A percentile compares a stretch with the other conserved stretches of the same genome.
phyloP scores from a whole-genome alignment of 1,139 yeast species.

The Nakaseomyces uthaithaninus region DNA sequence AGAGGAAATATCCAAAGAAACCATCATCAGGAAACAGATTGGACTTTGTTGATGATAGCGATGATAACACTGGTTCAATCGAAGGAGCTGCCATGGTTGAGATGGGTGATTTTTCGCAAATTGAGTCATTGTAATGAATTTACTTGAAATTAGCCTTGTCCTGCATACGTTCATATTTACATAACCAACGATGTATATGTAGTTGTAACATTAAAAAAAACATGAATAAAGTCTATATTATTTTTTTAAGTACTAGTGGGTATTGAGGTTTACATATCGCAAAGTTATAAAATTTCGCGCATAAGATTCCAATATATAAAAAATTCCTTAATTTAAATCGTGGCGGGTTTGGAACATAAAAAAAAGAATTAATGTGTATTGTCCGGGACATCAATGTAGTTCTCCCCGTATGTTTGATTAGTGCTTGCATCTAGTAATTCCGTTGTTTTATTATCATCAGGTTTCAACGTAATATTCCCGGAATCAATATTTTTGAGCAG shows the following conservation, averaged over 20 bases:
- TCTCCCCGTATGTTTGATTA: background rate
- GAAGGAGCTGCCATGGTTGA: constrained; percentile 10
- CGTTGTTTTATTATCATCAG: background rate
- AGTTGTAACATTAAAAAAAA: background rate
- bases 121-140: background rate
- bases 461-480: constrained; percentile 2
- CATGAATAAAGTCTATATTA: constrained; percentile 9
- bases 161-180: background rate
- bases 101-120: constrained; percentile 12
- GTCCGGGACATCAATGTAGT: constrained; percentile 5
- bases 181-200: background rate
- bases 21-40: constrained; percentile 11
- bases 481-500: constrained; percentile 4
- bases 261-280: background rate
- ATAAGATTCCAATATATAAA: background rate
- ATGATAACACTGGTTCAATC: constrained; percentile 4
- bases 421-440: background rate
- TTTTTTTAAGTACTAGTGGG: background rate
- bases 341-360: background rate
- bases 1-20: background rate
- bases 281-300: too few relatives aligned
- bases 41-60: constrained; percentile 12
- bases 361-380: background rate
- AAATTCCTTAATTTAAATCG: background rate
- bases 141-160: background rate